Evolutionary conservation across 805 yeast genomes (phyloP).

Genomic region (Candida yuanshanica): DNA sequence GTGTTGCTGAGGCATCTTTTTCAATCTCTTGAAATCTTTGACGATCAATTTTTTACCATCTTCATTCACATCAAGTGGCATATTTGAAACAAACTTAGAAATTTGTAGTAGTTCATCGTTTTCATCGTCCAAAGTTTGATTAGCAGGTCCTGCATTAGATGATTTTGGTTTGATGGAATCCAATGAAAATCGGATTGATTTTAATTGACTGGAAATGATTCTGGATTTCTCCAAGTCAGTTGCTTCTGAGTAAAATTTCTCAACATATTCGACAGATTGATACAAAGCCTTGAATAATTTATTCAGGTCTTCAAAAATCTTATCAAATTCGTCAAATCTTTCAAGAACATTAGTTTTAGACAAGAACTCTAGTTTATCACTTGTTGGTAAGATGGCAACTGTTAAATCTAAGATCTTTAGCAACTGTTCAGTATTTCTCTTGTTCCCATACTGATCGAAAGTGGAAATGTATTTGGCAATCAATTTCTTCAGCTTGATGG

Average conservation of each 20-base stretch:
- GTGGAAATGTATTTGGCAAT: constrained; percentile 23
- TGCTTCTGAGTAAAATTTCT: constrained; percentile 45
- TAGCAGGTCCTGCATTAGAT: background rate
- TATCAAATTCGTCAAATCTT: constrained; percentile 29
- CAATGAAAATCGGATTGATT: constrained; percentile 42
- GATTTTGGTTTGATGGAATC: constrained; percentile 37
- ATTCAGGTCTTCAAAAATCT: constrained; percentile 31
- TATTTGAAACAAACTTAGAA: constrained; percentile 24
- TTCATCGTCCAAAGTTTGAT: constrained; percentile 11
- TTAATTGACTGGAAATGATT: constrained; percentile 50
- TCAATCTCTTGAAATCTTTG: constrained; percentile 52
- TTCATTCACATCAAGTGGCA: constrained; percentile 27
- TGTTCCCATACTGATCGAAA: constrained; percentile 17
- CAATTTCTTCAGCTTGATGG: constrained; percentile 34
- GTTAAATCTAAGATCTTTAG: constrained; percentile 38
- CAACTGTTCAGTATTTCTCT: constrained; percentile 21
- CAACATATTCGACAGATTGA: constrained; percentile 29
- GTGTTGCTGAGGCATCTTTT: constrained; percentile 44
- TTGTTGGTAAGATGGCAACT: constrained; percentile 46
- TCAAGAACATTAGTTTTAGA: constrained; percentile 26
- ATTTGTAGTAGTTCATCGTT: constrained; percentile 36
- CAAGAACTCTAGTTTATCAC: constrained; percentile 34
- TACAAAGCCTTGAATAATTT: constrained; percentile 35
- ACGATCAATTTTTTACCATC: constrained; percentile 37
- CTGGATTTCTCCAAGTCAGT: constrained; percentile 46